phyloP scores from a whole-genome alignment of 2,329 filamentous ascomycete genomes.

The Penicillium sp. region DNA sequence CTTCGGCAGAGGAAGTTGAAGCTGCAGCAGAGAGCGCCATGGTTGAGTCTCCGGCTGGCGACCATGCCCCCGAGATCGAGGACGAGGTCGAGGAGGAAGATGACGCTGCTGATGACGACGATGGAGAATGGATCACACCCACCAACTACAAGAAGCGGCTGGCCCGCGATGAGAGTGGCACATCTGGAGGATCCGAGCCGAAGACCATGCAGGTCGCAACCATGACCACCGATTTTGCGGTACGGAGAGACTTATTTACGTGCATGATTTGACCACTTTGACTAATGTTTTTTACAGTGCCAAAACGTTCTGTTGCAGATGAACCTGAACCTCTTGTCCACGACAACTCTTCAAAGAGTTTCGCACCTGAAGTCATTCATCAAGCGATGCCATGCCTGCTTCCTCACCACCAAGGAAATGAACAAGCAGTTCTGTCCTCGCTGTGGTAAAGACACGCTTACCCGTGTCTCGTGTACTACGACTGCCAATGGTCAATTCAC shows the following conservation, averaged over 20 bases:
- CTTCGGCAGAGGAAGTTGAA: slow-evolving; percentile 10
- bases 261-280: not conserved
- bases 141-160: slow-evolving; percentile 86
- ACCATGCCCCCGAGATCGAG: slow-evolving; percentile 32
- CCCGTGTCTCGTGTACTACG: slow-evolving; percentile 82
- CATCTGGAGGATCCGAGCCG: slow-evolving; percentile 54
- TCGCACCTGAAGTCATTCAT: slow-evolving; percentile 85
- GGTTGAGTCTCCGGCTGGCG: slow-evolving; percentile 15
- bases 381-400: slow-evolving; percentile 91
- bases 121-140: slow-evolving; percentile 89
- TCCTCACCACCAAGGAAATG: slow-evolving; percentile 80
- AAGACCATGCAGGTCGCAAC: slow-evolving; percentile 82
- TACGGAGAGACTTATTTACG: slow-evolving; percentile 50
- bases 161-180: slow-evolving; percentile 61
- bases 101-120: slow-evolving; percentile 49
- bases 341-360: slow-evolving; percentile 72
- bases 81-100: slow-evolving; percentile 30
- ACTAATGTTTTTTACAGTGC: slow-evolving; percentile 31
- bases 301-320: slow-evolving; percentile 95
- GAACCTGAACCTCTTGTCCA: slow-evolving; percentile 85
- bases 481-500: slow-evolving; percentile 77
- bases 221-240: slow-evolving; percentile 92
- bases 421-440: slow-evolving; percentile 86
- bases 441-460: slow-evolving; percentile 86
- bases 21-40: slow-evolving; percentile 1